These are phyloP conservation scores for Chaetoscypha palmicola DNA, from an alignment of 2,329 filamentous ascomycete genomes.

Conservation along the genomic window DNA sequence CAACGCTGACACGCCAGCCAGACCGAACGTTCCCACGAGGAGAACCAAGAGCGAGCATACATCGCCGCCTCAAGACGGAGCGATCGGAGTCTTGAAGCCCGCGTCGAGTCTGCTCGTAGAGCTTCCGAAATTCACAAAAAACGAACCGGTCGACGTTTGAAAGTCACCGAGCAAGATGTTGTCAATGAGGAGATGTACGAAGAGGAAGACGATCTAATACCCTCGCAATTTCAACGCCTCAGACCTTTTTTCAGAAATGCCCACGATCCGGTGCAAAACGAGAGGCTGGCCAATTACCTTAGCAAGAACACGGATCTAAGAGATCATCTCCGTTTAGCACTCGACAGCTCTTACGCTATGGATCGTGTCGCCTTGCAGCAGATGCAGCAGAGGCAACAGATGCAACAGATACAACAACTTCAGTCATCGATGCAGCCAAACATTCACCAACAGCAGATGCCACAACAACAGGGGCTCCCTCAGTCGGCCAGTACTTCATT, in stretches of 20 bases:
- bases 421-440: too few relatives aligned
- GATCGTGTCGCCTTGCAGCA: too few relatives aligned
- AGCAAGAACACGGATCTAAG: conserved; percentile 51
- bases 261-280: conserved; percentile 38
- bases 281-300: conserved; percentile 39
- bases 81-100: conserved; percentile 80
- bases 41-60: conserved; percentile 83
- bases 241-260: too few relatives aligned
- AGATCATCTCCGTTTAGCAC: conserved; percentile 39
- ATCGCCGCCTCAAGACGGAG: conserved; percentile 84
- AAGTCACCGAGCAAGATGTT: conserved; percentile 80
- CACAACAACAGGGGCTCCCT: conserved; percentile 2
- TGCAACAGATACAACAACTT: conserved; percentile 29
- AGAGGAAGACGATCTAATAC: conserved; percentile 79
- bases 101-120: conserved; percentile 77
- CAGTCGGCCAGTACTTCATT: too few relatives aligned
- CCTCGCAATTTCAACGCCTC: conserved; percentile 57
- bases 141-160: conserved; percentile 74
- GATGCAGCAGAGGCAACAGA: conserved; percentile 29
- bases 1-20: too few relatives aligned
- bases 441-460: conserved; percentile 14
- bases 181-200: conserved; percentile 94
- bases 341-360: conserved; percentile 34
- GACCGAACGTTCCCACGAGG: conserved; percentile 70
- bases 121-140: conserved; percentile 89